Conservation (phyloP, 1,284 basidiomycete species). For the Ustilago esculenta region DNA sequence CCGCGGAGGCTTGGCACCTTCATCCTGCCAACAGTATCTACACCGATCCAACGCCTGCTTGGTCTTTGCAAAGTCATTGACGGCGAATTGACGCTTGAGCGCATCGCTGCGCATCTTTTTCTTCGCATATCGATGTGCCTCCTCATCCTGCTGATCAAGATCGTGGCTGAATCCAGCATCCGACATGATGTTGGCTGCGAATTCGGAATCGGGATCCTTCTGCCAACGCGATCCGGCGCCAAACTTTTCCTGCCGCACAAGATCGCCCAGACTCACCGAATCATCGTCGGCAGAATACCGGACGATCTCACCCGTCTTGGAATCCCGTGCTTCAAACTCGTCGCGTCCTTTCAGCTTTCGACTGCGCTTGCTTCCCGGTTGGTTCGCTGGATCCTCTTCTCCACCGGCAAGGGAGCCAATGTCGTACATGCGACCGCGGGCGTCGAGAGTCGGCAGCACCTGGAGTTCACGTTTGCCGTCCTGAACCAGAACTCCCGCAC, state of each 20-base stretch:
- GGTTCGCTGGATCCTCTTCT: too few species aligned
- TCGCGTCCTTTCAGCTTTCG: slow-evolving; percentile 74
- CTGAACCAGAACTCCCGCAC: slow-evolving; percentile 14
- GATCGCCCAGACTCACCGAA: slow-evolving; percentile 82
- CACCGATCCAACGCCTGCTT: slow-evolving; percentile 88
- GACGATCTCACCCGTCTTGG: slow-evolving; percentile 71
- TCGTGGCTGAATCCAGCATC: slow-evolving; percentile 80
- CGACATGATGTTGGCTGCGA: slow-evolving; percentile 84
- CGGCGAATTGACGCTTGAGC: slow-evolving; percentile 95
- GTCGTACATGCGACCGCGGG: slow-evolving; percentile 86
- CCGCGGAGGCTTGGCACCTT: slow-evolving; percentile 74
- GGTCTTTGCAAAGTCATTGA: slow-evolving; percentile 91
- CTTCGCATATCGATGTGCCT: slow-evolving; percentile 87
- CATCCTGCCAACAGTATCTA: slow-evolving; percentile 70
- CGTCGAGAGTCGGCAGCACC: slow-evolving; percentile 90
- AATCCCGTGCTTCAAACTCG: slow-evolving; percentile 85
- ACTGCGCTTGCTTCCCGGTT: too few species aligned
- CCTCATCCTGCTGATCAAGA: slow-evolving; percentile 94
- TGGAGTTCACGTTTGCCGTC: slow-evolving; percentile 71
- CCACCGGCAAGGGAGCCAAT: slow-evolving; percentile 74
- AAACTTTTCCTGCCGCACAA: slow-evolving; percentile 91
- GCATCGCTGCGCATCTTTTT: slow-evolving; percentile 95
- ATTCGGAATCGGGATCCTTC: slow-evolving; percentile 88
- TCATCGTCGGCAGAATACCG: slow-evolving; percentile 77
- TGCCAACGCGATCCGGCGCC: slow-evolving; percentile 86